These are phyloP conservation scores for Nephelium lappaceum DNA, from an alignment of 345 rosid species.

Conservation along the genomic window DNA sequence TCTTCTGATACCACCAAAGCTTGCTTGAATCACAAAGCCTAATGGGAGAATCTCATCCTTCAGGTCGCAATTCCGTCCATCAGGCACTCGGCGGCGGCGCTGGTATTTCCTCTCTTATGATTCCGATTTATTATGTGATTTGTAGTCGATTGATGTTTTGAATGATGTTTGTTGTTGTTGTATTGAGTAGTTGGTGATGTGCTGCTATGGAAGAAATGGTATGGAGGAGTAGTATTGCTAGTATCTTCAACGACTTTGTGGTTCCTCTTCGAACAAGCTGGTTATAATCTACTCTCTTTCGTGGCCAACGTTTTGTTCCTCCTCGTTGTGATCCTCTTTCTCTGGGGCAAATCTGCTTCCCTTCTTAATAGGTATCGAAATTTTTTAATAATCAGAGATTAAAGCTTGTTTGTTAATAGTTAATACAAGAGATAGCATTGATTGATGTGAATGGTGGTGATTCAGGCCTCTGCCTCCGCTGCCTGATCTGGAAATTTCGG, in stretches of 20 bases:
- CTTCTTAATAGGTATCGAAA: slow-evolving; percentile 76
- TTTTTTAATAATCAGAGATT: too few species aligned
- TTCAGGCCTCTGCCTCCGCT: slow-evolving; percentile 91
- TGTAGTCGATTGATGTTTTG: background rate
- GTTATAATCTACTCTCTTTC: slow-evolving; percentile 75
- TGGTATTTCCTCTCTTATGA: slow-evolving; percentile 38
- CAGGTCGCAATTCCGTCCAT: slow-evolving; percentile 59
- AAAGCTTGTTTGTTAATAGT: too few species aligned
- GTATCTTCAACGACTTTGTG: slow-evolving; percentile 60
- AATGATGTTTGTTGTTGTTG: background rate
- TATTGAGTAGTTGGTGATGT: slow-evolving; percentile 69
- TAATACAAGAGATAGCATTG: background rate
- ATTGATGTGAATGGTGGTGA: slow-evolving; percentile 19
- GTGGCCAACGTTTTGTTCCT: slow-evolving; percentile 75
- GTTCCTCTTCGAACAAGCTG: slow-evolving; percentile 77
- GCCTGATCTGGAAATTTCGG: slow-evolving; percentile 86
- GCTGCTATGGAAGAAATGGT: slow-evolving; percentile 76
- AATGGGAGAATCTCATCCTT: slow-evolving; percentile 56
- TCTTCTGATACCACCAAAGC: background rate
- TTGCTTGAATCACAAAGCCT: slow-evolving; percentile 15
- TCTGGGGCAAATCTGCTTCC: slow-evolving; percentile 97
- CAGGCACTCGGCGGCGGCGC: slow-evolving; percentile 76
- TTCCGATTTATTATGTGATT: slow-evolving; percentile 16
- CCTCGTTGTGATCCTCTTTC: slow-evolving; percentile 75
- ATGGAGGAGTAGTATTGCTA: slow-evolving; percentile 50